Base-by-base conservation (phyloP, 345 rosid species). In the Combretum micranthum region DNA sequence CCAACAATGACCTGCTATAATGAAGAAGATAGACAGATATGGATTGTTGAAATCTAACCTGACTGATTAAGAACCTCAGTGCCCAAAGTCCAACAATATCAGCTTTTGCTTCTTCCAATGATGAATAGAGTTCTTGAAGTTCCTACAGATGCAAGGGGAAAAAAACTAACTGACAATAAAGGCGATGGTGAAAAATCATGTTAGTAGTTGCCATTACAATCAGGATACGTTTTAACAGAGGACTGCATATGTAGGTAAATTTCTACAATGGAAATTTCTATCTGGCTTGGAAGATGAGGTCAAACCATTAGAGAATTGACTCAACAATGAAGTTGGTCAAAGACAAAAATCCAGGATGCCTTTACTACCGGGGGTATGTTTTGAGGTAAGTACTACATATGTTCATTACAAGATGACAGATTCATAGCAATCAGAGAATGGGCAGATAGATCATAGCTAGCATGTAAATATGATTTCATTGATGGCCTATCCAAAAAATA, bases 71-170 rank as follows among this genome's bases (percentile, higher is more conserved):
- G 71, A 88, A 86, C 67, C 67, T 88, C 42, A 92, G 78, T 16
- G 98, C 96, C 98, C 98, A 92, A 59, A 92, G 87, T 45, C 98
- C 98, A 74, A 86, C 98, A 52, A 92, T 88, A 66, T 92, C 96
- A 47, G 95, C 98, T 76, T 92, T 88, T 63, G 90, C 96, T 80
- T 92, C 96, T 76, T 88, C 96, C 80, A 92, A 52, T 64, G 96
- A 78, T 3, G 93, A 92, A 77, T 88, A 81, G 51, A 92, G 80
- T 62, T 92, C 95, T 76, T 84, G 95, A 47, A 92, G 84, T 78
- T 92, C 95, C 98, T 92, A 69, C 13, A 69, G 55, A 63, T 55
- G 64, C 19, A 55, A 48, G 21, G 43, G 52, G 48, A 20, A 42
- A 42, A 47, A 39, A 16, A 18, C 48, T 72, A 42, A 20, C 17